A percentile compares a stretch with the other conserved stretches of the same genome.
These are phyloP conservation scores for Lachancea dasiensis DNA, from an alignment of 805 yeast genomes.

Conservation along the genomic window DNA sequence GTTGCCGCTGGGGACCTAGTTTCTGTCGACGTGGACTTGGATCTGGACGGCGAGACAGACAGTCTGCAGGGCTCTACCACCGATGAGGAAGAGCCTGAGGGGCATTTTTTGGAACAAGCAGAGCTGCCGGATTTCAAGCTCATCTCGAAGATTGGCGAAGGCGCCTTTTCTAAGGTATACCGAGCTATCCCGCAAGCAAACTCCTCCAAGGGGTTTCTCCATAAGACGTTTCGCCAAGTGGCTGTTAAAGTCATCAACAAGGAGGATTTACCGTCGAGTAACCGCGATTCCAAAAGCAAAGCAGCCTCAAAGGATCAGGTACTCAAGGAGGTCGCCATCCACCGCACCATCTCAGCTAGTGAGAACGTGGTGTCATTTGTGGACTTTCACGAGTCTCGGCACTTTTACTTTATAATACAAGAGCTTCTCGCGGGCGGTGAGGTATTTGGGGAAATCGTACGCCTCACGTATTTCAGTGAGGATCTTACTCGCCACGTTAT, in stretches of 20 bases:
- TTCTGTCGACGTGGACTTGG: conserved; percentile 11
- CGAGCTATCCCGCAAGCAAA: conserved; percentile 40
- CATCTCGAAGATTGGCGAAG: conserved; percentile 62
- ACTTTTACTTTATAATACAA: conserved; percentile 61
- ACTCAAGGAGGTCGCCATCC: conserved; percentile 71
- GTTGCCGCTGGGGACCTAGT: conserved; percentile 3
- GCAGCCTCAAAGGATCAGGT: conserved; percentile 47
- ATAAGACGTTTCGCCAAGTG: conserved; percentile 28
- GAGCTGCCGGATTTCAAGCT: conserved; percentile 35
- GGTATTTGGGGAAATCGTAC: conserved; percentile 60
- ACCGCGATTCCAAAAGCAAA: conserved; percentile 27
- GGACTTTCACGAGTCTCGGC: conserved; percentile 58
- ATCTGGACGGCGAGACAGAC: no score
- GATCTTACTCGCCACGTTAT: conserved; percentile 59
- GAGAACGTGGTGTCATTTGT: conserved; percentile 54
- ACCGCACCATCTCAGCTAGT: conserved; percentile 50
- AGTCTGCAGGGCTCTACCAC: conserved; percentile 8
- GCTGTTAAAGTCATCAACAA: conserved; percentile 62
- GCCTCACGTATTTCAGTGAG: conserved; percentile 60
- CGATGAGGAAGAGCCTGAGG: conserved; percentile 21
- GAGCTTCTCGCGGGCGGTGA: conserved; percentile 79
- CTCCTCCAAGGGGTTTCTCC: conserved; percentile 12
- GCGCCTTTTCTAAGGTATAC: conserved; percentile 74
- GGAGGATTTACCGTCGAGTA: conserved; percentile 53
- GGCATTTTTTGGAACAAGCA: conserved; percentile 33